A percentile compares a stretch with the other conserved stretches of the same genome.
phyloP scores from a whole-genome alignment of 768 basidiomycete species.

The Dictyophora rubrovolvata region DNA sequence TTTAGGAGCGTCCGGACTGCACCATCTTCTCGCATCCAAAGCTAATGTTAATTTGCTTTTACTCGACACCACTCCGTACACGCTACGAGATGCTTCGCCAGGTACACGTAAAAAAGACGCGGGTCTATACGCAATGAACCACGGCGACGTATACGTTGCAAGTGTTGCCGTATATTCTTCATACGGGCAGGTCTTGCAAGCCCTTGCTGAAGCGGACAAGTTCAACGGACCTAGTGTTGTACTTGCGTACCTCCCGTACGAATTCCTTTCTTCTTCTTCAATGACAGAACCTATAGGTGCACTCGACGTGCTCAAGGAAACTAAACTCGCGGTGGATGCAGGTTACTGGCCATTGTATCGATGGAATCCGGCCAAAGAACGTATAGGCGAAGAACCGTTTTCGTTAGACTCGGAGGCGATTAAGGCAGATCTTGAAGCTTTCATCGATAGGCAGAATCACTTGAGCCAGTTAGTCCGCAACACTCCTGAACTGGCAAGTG shows the following conservation, averaged over 20 bases:
- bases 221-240: conserved; percentile 87
- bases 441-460: conserved; percentile 95
- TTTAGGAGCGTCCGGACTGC: conserved; percentile 88
- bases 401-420: conserved; percentile 85
- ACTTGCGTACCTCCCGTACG: conserved; percentile 89
- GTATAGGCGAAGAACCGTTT: conserved; percentile 72
- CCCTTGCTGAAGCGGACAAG: conserved; percentile 81
- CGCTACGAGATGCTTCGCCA: conserved; percentile 57
- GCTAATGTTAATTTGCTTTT: conserved; percentile 93
- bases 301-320: conserved; percentile 91
- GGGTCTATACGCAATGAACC: conserved; percentile 96
- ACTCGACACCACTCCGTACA: conserved; percentile 87
- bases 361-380: conserved; percentile 88
- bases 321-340: conserved; percentile 89
- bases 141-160: conserved; percentile 93
- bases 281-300: conserved; percentile 59
- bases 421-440: conserved; percentile 86
- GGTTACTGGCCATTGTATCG: conserved; percentile 98
- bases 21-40: conserved; percentile 86
- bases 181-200: conserved; percentile 88
- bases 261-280: conserved; percentile 13
- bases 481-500: conserved; percentile 68
- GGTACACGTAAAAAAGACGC: conserved; percentile 84
- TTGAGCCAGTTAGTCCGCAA: conserved; percentile 85
- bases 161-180: conserved; percentile 94